A percentile compares a stretch with the other conserved stretches of the same genome.
These are phyloP conservation scores for Gilbertella persicaria DNA, from an alignment of 371 early-diverging fungal genomes.

Conservation along the genomic window DNA sequence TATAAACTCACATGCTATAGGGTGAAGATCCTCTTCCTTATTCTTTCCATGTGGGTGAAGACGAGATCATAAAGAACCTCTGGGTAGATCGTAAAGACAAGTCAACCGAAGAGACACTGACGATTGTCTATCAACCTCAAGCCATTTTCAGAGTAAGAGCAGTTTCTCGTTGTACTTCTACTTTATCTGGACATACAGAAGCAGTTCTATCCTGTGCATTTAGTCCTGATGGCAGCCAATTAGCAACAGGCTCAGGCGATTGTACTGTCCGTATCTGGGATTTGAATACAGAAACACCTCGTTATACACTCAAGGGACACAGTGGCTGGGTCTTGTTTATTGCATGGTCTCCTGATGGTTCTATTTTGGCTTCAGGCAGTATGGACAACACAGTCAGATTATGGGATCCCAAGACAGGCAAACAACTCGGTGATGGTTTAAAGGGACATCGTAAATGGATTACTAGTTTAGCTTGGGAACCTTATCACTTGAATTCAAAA, in stretches of 20 bases:
- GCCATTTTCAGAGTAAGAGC: conserved; percentile 93
- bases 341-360: conserved; percentile 92
- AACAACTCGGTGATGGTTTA: conserved; percentile 76
- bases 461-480: conserved; percentile 92
- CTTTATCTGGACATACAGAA: conserved; percentile 91
- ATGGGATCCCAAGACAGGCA: conserved; percentile 89
- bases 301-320: conserved; percentile 75
- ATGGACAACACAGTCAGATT: conserved; percentile 93
- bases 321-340: conserved; percentile 93
- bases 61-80: conserved; percentile 75
- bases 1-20: conserved; percentile 16
- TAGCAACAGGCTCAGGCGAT: conserved; percentile 97
- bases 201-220: conserved; percentile 89
- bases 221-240: conserved; percentile 88
- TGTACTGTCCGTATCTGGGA: conserved; percentile 97
- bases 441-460: conserved; percentile 89
- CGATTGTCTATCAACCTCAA: conserved; percentile 91
- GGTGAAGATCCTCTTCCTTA: conserved; percentile 88
- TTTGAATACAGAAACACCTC: conserved; percentile 91
- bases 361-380: conserved; percentile 85
- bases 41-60: conserved; percentile 85
- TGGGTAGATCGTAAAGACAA: conserved; percentile 74
- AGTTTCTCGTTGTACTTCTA: conserved; percentile 88
- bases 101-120: conserved; percentile 83
- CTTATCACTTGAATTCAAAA: conserved; percentile 79